Percentiles rank a stretch among this genome's conserved stretches.
Conservation (phyloP, 1,284 basidiomycete species). For the Chalciporus sp. region DNA sequence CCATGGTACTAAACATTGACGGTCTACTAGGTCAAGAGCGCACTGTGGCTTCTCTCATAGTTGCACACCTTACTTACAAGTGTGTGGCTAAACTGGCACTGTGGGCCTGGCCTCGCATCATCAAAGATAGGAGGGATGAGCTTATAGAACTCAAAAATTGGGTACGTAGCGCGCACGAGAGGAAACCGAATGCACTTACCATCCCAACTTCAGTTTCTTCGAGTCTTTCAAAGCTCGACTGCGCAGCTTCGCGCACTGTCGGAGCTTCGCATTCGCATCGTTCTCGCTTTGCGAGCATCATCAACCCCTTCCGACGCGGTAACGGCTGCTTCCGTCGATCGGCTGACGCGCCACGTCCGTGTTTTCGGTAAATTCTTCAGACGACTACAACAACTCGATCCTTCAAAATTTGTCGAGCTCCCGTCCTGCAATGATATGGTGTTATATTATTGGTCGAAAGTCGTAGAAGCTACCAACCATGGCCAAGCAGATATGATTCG, state of each 20-base stretch:
- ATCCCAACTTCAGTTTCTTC: conserved; percentile 46
- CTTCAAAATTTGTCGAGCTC: conserved; percentile 60
- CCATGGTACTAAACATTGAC: conserved; percentile 46
- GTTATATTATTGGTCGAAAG: conserved; percentile 76
- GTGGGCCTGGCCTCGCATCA: conserved; percentile 70
- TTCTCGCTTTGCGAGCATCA: conserved; percentile 37
- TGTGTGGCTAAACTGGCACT: conserved; percentile 63
- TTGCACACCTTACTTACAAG: conserved; percentile 73
- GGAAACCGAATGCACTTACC: conserved; percentile 4
- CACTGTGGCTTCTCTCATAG: conserved; percentile 53
- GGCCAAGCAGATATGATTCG: conserved; percentile 53
- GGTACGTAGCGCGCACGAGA: conserved; percentile 43
- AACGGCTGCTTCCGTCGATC: conserved; percentile 45
- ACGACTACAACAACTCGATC: conserved; percentile 65
- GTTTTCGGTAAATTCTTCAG: conserved; percentile 79
- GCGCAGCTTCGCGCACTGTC: conserved; percentile 56
- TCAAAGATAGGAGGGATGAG: conserved; percentile 45
- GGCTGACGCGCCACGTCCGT: conserved; percentile 66
- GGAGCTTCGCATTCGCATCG: conserved; percentile 46
- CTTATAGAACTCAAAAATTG: conserved; percentile 49
- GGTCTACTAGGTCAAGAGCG: conserved; percentile 40
- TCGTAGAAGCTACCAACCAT: conserved; percentile 62
- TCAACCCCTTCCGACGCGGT: conserved; percentile 30
- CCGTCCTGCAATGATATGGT: conserved; percentile 67
- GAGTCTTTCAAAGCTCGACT: conserved; percentile 61